Evolutionary conservation across 2,329 filamentous ascomycete genomes (phyloP).

Genomic region (Trichoderma koningiopsis): DNA sequence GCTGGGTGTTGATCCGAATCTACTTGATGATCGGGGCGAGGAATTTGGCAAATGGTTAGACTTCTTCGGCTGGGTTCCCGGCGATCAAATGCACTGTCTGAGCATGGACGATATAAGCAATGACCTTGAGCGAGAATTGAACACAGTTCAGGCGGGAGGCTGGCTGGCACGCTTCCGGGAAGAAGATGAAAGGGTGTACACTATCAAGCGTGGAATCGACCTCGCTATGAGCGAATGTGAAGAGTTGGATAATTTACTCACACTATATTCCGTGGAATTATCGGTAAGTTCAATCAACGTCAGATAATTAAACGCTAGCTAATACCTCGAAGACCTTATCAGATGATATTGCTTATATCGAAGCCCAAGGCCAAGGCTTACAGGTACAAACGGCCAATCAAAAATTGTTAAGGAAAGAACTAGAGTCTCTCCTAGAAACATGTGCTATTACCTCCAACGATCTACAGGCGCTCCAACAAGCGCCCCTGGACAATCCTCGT

Average conservation of each 20-base stretch:
- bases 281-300: slow-evolving; percentile 60
- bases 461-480: slow-evolving; percentile 71
- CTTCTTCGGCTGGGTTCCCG: slow-evolving; percentile 85
- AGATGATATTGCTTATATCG: slow-evolving; percentile 95
- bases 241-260: slow-evolving; percentile 90
- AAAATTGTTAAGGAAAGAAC: slow-evolving; percentile 85
- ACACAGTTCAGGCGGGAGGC: slow-evolving; percentile 86
- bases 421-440: slow-evolving; percentile 85
- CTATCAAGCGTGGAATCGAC: slow-evolving; percentile 84
- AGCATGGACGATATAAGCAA: slow-evolving; percentile 79
- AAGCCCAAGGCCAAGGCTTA: slow-evolving; percentile 93
- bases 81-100: slow-evolving; percentile 71
- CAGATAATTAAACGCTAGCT: not conserved
- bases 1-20: slow-evolving; percentile 72
- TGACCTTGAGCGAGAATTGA: slow-evolving; percentile 84
- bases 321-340: slow-evolving; percentile 69
- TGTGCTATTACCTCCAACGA: slow-evolving; percentile 81
- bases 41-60: slow-evolving; percentile 83
- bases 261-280: slow-evolving; percentile 91
- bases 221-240: slow-evolving; percentile 93
- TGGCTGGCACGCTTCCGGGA: slow-evolving; percentile 85
- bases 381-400: slow-evolving; percentile 98
- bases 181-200: slow-evolving; percentile 86
- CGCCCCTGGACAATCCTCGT: slow-evolving; percentile 69
- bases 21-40: slow-evolving; percentile 75